A percentile compares a stretch with the other conserved stretches of the same genome.
phyloP scores from a whole-genome alignment of 768 basidiomycete genomes.

The Mycena pura region DNA sequence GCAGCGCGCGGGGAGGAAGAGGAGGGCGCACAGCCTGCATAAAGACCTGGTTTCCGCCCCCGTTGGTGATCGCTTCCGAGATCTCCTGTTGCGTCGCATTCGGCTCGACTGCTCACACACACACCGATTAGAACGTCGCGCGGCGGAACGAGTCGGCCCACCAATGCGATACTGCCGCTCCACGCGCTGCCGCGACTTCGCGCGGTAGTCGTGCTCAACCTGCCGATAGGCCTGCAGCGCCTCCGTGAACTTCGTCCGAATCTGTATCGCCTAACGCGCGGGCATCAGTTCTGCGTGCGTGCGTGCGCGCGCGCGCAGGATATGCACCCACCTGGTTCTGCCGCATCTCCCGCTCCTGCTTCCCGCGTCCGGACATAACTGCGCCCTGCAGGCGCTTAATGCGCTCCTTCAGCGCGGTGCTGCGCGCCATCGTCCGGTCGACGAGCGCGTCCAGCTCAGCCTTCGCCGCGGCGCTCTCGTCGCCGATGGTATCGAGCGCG shows the following conservation, averaged over 20 bases:
- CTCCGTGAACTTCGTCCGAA: conserved; percentile 76
- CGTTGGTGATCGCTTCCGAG: conserved; percentile 67
- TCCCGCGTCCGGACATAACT: conserved; percentile 24
- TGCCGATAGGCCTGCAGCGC: conserved; percentile 79
- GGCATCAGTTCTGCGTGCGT: no score
- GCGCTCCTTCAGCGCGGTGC: conserved; percentile 61
- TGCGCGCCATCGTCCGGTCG: conserved; percentile 64
- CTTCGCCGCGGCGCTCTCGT: conserved; percentile 25
- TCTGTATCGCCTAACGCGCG: no score
- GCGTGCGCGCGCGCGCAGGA: conserved; percentile 26
- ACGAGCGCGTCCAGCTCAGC: conserved; percentile 62
- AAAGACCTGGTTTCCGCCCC: conserved; percentile 75
- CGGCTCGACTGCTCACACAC: conserved; percentile 90
- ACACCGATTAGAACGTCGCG: no score
- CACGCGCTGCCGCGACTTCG: conserved; percentile 68
- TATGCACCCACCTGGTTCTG: conserved; percentile 42
- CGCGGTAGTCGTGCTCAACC: conserved; percentile 74
- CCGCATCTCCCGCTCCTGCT: conserved; percentile 45
- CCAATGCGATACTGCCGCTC: conserved; percentile 84
- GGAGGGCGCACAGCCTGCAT: conserved; percentile 63
- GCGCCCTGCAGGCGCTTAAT: conserved; percentile 62
- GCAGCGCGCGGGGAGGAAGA: background rate
- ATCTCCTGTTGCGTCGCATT: conserved; percentile 86
- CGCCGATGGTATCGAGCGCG: conserved; percentile 44
- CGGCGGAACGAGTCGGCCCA: conserved; percentile 32